Evolutionary conservation across 2,329 filamentous ascomycete genomes (phyloP), one percentile per base, ranked within the genome.

Genomic region (Monilinia polystroma): DNA sequence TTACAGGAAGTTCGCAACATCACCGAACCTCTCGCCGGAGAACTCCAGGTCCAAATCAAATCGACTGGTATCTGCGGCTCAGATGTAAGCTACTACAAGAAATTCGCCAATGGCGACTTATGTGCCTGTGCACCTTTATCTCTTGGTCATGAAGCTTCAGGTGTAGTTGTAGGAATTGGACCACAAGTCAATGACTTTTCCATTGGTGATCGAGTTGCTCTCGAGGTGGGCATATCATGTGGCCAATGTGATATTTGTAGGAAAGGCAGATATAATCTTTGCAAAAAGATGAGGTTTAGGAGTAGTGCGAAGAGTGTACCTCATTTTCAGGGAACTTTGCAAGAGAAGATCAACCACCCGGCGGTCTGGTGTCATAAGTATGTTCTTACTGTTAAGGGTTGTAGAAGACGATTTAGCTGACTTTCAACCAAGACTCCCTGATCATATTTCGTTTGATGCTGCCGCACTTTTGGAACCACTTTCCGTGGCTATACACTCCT

Each of bases 221-320:
- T 98, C 75, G 94, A 98, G 81, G 93, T 94, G 70, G 96, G 96
- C 79, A 87, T 97, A 73, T 92, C 94, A 77, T 98, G 94, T 85
- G 87, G 90, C 77, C 84, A 87, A 76, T 97, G 93, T 84, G 91
- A 93, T 78, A 91, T 92, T 54, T 97, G 93, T 80, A 83, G 96
- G 73, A 95, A 91, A 51, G 94, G 94, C 63, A 89, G 92, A 72
- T 88, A 87, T 74, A 88, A 88, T 70, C 80, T 88, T 20, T 88
- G 85, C 78, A 85, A 84, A 75, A 82, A 81, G 74, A 81, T 88
- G 81, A 81, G 82, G 54, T 88, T 88, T 75, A 80, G 86, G 72
- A 86, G 85, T 73, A 87, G 84, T 70, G 85, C 84, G 66, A 87
- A 87, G 75, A 85, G 81, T 49, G 81, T 85, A n/a, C 86, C 86